These are phyloP conservation scores for Hypoxylon subgilvum DNA, from an alignment of 495 filamentous ascomycete genomes.

Conservation along the genomic window DNA sequence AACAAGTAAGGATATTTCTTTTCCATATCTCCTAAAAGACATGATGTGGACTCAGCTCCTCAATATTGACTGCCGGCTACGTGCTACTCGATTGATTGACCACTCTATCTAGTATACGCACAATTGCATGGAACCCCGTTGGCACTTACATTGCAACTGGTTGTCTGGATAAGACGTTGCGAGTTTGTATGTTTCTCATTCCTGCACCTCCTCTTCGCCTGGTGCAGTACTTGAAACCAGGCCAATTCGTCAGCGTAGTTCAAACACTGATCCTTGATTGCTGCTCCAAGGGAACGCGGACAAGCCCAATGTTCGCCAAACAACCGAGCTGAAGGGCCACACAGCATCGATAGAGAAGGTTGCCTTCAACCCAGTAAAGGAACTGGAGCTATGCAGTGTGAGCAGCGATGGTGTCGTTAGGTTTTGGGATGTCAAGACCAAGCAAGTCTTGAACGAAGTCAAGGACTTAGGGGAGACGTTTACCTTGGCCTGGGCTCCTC, in stretches of 20 bases:
- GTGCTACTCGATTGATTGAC: neutral
- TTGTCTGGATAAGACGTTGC: conserved; percentile 77
- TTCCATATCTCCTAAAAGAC: too few species aligned
- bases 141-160: conserved; percentile 89
- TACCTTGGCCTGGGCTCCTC: conserved; percentile 84
- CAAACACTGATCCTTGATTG: conserved; percentile 9
- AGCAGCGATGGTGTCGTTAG: conserved; percentile 83
- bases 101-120: conserved; percentile 55
- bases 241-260: too few species aligned
- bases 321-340: conserved; percentile 86
- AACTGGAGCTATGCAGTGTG: conserved; percentile 86
- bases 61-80: too few species aligned
- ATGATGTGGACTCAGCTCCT: too few species aligned
- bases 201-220: neutral
- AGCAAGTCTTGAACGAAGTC: conserved; percentile 75
- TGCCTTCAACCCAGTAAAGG: conserved; percentile 85
- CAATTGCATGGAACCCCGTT: conserved; percentile 87
- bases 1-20: conserved; percentile 32
- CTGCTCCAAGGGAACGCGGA: conserved; percentile 75
- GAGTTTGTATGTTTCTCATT: conserved; percentile 60
- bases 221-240: too few species aligned
- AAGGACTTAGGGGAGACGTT: conserved; percentile 84
- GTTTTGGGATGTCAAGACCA: conserved; percentile 91
- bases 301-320: conserved; percentile 76
- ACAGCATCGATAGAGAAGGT: conserved; percentile 79